These are phyloP conservation scores for Aspergillus novofumigatus DNA, from an alignment of 2,329 filamentous ascomycete species.

Conservation along the genomic window DNA sequence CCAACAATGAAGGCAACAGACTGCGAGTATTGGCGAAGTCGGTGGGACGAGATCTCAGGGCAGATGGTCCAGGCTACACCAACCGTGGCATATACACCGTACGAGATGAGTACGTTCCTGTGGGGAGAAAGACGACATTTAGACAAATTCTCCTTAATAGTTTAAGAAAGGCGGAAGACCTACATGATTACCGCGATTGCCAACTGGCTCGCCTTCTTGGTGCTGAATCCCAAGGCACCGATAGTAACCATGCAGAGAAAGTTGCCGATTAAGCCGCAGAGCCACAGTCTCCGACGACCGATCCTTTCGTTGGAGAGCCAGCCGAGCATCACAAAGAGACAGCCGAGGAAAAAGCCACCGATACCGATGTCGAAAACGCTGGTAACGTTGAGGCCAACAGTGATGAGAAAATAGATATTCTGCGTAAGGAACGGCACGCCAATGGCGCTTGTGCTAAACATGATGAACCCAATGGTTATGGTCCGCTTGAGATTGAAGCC, in stretches of 20 bases:
- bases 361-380: conserved; percentile 15
- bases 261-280: conserved; percentile 7
- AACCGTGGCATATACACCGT: neutral
- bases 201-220: conserved; percentile 8
- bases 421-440: conserved; percentile 14
- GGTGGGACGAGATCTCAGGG: neutral
- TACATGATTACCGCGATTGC: conserved; percentile 15
- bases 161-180: neutral
- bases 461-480: conserved; percentile 13
- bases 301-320: conserved; percentile 1
- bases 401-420: conserved; percentile 17
- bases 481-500: conserved; percentile 14
- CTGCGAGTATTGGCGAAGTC: neutral
- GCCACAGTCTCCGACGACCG: neutral
- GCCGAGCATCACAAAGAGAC: conserved; percentile 8
- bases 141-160: no score
- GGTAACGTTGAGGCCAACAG: conserved; percentile 11
- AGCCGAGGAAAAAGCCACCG: conserved; percentile 13
- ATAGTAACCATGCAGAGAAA: conserved; percentile 9
- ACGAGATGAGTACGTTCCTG: neutral
- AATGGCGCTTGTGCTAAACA: conserved; percentile 8
- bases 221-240: conserved; percentile 8
- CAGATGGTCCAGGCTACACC: conserved; percentile 1
- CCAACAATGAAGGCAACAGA: neutral
- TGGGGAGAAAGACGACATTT: no score